phyloP scores from a whole-genome alignment of 2,329 filamentous ascomycete species.

The Camillea tinctor region DNA sequence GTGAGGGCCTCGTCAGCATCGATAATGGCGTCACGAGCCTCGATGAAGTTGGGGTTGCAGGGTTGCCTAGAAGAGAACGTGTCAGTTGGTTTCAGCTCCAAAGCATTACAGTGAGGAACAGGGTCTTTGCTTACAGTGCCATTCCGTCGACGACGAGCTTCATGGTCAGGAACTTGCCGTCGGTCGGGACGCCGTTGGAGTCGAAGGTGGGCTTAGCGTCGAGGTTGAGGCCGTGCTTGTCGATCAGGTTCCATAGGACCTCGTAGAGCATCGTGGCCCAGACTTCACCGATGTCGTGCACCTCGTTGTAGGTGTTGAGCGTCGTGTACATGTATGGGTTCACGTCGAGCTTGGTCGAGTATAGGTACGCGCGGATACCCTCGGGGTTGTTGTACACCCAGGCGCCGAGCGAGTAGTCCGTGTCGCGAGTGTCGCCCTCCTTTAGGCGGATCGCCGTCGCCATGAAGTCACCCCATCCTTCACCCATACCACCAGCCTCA shows the following conservation, averaged over 20 bases:
- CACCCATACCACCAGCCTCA: conserved; percentile 49
- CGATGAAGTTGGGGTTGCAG: conserved; percentile 49
- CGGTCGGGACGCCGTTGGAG: conserved; percentile 42
- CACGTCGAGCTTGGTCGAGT: conserved; percentile 42
- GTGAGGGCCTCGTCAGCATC: conserved; percentile 49
- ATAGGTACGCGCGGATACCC: conserved; percentile 45
- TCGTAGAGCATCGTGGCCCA: conserved; percentile 53
- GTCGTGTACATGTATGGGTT: conserved; percentile 47
- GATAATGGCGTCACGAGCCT: conserved; percentile 48
- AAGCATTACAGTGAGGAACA: no score
- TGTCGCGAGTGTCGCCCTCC: conserved; percentile 41
- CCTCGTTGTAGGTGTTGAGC: conserved; percentile 35
- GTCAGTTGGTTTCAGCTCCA: neutral
- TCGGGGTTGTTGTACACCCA: conserved; percentile 40
- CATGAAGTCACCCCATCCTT: conserved; percentile 51
- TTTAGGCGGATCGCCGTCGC: conserved; percentile 48
- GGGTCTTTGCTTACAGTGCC: conserved; percentile 36
- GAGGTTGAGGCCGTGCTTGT: conserved; percentile 48
- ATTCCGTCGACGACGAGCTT: conserved; percentile 49
- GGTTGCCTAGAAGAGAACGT: conserved; percentile 38
- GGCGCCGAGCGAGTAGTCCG: conserved; percentile 44
- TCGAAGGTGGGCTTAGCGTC: conserved; percentile 37
- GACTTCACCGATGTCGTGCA: conserved; percentile 46
- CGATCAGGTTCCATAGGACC: conserved; percentile 52
- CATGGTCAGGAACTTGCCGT: conserved; percentile 47